These are phyloP conservation scores for Apiotrichum brassicae DNA, from an alignment of 1,284 basidiomycete species.

Conservation along the genomic window DNA sequence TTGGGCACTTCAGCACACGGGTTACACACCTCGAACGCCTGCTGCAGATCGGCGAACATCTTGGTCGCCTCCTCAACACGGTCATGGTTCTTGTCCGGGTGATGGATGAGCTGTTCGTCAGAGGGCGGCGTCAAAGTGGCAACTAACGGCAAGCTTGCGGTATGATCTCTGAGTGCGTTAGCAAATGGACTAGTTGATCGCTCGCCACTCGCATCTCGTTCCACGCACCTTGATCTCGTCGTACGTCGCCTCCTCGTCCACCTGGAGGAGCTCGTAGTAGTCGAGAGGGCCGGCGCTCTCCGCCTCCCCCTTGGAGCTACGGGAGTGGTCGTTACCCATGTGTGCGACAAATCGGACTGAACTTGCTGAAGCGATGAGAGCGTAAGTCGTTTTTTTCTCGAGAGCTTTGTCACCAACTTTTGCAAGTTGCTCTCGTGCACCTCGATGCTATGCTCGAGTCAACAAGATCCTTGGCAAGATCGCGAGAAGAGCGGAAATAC, in stretches of 20 bases:
- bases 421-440: no score
- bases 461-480: no score
- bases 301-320: slow-evolving; percentile 8
- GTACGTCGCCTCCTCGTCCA: slow-evolving; percentile 69
- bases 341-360: neutral
- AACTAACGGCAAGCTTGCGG: slow-evolving; percentile 60
- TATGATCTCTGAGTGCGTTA: slow-evolving; percentile 62
- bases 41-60: slow-evolving; percentile 80
- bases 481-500: no score
- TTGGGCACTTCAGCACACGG: no score
- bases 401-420: no score
- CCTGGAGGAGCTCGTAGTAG: slow-evolving; percentile 73
- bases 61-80: slow-evolving; percentile 80
- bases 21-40: slow-evolving; percentile 77
- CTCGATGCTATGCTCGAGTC: no score
- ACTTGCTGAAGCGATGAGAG: no score
- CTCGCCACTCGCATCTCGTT: no score
- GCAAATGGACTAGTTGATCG: neutral
- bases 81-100: slow-evolving; percentile 81
- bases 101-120: slow-evolving; percentile 59
- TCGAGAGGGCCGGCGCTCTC: slow-evolving; percentile 46
- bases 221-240: slow-evolving; percentile 75
- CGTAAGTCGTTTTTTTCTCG: no score
- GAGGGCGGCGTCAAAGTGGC: neutral
- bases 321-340: slow-evolving; percentile 46